phyloP scores from a whole-genome alignment of 768 basidiomycete genomes.

The Lactarius deliciosus region DNA sequence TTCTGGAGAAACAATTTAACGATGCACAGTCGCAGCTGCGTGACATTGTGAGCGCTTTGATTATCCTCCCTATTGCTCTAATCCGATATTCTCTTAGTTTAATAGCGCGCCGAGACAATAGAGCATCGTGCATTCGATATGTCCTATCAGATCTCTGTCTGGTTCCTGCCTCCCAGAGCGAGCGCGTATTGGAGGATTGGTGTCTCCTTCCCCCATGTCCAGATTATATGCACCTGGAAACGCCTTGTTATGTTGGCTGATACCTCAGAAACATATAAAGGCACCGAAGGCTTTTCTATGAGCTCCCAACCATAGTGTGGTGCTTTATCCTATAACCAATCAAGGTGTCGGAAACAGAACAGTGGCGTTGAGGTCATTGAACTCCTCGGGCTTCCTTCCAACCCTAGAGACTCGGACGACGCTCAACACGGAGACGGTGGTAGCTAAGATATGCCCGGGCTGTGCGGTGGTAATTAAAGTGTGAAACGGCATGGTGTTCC shows the following conservation, averaged over 20 bases:
- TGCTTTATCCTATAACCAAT: constrained; percentile 58
- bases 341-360: constrained; percentile 64
- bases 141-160: background rate
- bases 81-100: constrained; percentile 43
- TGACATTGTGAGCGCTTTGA: constrained; percentile 58
- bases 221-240: background rate
- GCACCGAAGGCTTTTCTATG: background rate
- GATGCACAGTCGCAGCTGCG: constrained; percentile 85
- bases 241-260: constrained; percentile 4
- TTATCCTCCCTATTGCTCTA: background rate
- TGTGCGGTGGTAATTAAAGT: too few relatives aligned
- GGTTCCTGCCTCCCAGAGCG: constrained; percentile 3
- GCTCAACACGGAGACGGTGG: constrained; percentile 27
- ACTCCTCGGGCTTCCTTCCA: constrained; percentile 62
- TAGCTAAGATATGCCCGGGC: too few relatives aligned
- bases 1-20: constrained; percentile 89
- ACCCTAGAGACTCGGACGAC: constrained; percentile 58
- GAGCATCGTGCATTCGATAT: background rate
- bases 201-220: background rate
- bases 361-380: constrained; percentile 80
- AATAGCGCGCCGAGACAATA: constrained; percentile 45
- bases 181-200: constrained; percentile 1
- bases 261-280: background rate
- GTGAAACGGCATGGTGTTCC: too few relatives aligned
- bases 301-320: constrained; percentile 29